Evolutionary conservation across 306 rosid species (phyloP).

Genomic region (Inga oerstediana): DNA sequence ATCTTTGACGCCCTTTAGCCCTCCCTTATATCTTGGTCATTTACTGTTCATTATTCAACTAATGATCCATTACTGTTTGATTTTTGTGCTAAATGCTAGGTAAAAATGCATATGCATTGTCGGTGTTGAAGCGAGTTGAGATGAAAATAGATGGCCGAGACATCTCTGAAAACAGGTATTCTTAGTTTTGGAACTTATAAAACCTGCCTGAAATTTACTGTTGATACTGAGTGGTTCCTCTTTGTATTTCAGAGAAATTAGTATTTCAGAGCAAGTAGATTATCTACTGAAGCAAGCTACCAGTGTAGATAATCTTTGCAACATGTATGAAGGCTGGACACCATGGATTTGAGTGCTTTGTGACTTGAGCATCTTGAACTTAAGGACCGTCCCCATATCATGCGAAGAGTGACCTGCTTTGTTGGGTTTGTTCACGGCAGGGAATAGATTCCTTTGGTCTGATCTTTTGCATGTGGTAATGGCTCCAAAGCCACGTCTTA

Average conservation of each 20-base stretch:
- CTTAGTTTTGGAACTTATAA: constrained; percentile 32
- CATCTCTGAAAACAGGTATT: constrained; percentile 74
- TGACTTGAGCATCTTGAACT: constrained; percentile 30
- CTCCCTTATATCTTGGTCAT: constrained; percentile 17
- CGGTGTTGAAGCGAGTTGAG: constrained; percentile 80
- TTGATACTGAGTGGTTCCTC: constrained; percentile 29
- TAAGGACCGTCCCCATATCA: constrained; percentile 28
- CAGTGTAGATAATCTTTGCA: constrained; percentile 90
- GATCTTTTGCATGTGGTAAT: constrained; percentile 26
- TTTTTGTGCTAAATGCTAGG: constrained; percentile 48
- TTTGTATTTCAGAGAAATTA: constrained; percentile 70
- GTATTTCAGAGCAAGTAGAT: constrained; percentile 86
- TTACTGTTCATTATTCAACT: constrained; percentile 2
- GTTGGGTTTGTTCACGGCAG: constrained; percentile 28
- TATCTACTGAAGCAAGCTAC: constrained; percentile 93
- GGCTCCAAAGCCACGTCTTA: constrained; percentile 28
- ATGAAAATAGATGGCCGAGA: constrained; percentile 89
- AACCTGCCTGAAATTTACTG: constrained; percentile 16
- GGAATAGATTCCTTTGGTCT: constrained; percentile 27
- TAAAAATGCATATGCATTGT: constrained; percentile 84
- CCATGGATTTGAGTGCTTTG: constrained; percentile 85
- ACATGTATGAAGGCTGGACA: constrained; percentile 99
- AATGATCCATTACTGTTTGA: constrained; percentile 22
- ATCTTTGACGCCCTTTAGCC: background rate
- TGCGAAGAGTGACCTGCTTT: constrained; percentile 31